Percentiles rank a stretch among this genome's conserved stretches.
Evolutionary conservation across 352 stramenopile species (phyloP).

Genomic region (Poterioochromonas sp.): DNA sequence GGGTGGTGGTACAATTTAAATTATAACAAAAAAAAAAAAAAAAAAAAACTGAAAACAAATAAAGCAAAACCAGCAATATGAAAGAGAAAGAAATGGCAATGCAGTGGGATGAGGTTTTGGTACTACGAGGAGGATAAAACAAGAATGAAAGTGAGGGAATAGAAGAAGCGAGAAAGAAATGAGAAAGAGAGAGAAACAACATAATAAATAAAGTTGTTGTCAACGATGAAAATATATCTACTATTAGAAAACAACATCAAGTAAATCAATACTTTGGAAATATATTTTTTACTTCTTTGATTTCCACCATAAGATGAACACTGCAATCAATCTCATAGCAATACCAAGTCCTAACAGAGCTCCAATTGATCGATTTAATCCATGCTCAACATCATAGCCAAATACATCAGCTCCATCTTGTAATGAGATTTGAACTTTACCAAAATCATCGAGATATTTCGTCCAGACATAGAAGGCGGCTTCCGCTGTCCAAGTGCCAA

Average conservation of each 20-base stretch:
- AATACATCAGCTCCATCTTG: slow-evolving; percentile 6
- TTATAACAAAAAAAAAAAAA: neutral
- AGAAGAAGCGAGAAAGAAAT: too few relatives aligned
- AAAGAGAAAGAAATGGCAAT: too few relatives aligned
- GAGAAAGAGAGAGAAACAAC: neutral
- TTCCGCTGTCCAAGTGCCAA: slow-evolving; percentile 1
- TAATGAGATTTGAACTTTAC: neutral
- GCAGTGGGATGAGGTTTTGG: too few relatives aligned
- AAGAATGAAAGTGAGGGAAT: too few relatives aligned
- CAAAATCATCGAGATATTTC: neutral
- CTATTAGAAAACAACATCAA: too few relatives aligned
- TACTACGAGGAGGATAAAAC: too few relatives aligned
- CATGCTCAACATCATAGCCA: neutral
- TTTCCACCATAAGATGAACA: neutral
- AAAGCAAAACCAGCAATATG: too few relatives aligned
- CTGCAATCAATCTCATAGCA: neutral
- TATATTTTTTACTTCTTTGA: too few relatives aligned
- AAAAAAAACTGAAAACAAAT: neutral
- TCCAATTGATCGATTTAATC: neutral
- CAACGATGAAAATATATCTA: too few relatives aligned
- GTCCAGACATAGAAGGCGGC: slow-evolving; percentile 1
- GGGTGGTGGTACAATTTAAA: neutral
- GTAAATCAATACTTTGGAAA: too few relatives aligned
- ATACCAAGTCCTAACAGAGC: neutral
- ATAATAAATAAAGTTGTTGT: too few relatives aligned